Evolutionary conservation across 148 eudicot genomes (phyloP).

Genomic region (Arctostaphylos glauca): DNA sequence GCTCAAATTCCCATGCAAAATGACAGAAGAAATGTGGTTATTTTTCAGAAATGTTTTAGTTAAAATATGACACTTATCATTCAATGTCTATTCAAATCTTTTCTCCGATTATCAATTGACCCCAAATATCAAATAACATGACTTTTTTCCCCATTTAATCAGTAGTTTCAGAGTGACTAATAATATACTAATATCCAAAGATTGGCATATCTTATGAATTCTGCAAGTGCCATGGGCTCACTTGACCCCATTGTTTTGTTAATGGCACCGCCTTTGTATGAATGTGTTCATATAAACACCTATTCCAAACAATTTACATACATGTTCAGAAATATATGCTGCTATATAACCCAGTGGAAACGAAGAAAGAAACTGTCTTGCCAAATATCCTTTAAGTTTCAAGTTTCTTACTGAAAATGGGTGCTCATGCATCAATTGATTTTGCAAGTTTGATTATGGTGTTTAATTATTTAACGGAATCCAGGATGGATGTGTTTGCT

Average conservation of each 20-base stretch:
- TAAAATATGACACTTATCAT: neutral
- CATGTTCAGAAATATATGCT: neutral
- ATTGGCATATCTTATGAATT: no score
- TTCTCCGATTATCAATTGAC: neutral
- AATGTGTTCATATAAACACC: neutral
- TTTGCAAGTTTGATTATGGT: conserved; percentile 4
- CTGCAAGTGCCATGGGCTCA: no score
- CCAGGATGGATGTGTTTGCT: conserved; percentile 90
- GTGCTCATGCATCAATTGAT: neutral
- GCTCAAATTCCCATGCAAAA: neutral
- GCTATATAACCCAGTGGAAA: neutral
- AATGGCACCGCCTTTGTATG: neutral
- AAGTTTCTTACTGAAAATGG: conserved; percentile 2
- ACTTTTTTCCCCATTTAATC: neutral
- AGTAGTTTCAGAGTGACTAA: neutral
- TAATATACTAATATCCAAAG: neutral
- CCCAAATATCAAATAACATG: neutral
- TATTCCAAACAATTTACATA: neutral
- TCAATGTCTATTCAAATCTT: neutral
- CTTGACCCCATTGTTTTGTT: neutral
- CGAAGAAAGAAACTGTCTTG: no score
- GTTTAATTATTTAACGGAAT: conserved; percentile 13
- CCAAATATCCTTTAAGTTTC: neutral
- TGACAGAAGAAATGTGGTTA: neutral
- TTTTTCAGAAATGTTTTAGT: neutral